phyloP scores from a whole-genome alignment of 2,329 filamentous ascomycete genomes.

The Davidsoniella neocaledoniae region DNA sequence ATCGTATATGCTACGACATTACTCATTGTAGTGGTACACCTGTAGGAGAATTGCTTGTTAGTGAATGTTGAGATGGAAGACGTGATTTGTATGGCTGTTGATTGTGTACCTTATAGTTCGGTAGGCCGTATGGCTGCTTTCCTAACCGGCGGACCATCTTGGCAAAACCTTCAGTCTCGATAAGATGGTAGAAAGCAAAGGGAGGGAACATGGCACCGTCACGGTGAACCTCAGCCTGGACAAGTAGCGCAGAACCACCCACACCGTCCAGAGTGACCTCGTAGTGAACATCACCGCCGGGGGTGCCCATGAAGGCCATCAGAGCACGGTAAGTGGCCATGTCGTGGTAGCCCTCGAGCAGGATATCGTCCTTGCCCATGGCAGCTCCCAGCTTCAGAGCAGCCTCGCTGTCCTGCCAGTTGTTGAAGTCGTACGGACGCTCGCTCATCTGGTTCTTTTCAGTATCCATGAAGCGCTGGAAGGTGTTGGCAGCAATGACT shows the following conservation, averaged over 20 bases:
- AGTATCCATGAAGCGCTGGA: conserved; percentile 62
- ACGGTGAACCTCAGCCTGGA: conserved; percentile 91
- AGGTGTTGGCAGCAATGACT: conserved; percentile 92
- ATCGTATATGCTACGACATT: conserved; percentile 17
- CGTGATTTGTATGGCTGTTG: not conserved
- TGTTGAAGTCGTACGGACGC: conserved; percentile 92
- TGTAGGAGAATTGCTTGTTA: conserved; percentile 21
- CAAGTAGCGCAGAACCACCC: conserved; percentile 77
- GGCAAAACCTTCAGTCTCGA: conserved; percentile 95
- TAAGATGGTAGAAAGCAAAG: conserved; percentile 89
- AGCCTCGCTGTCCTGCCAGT: conserved; percentile 78
- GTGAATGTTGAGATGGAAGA: conserved; percentile 6
- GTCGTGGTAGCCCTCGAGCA: conserved; percentile 84
- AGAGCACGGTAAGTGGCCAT: conserved; percentile 82
- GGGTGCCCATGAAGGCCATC: conserved; percentile 65
- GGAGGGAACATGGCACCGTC: conserved; percentile 98
- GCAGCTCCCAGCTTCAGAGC: conserved; percentile 58
- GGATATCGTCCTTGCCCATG: conserved; percentile 82
- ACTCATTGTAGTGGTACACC: conserved; percentile 88
- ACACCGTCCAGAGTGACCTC: conserved; percentile 79
- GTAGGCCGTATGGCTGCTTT: conserved; percentile 73
- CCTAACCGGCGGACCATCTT: conserved; percentile 88
- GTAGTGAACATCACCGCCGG: conserved; percentile 36
- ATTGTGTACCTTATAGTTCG: conserved; percentile 72
- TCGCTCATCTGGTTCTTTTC: conserved; percentile 54